phyloP scores from a whole-genome alignment of 495 filamentous ascomycete genomes.

The Lasiosphaeria ovina region DNA sequence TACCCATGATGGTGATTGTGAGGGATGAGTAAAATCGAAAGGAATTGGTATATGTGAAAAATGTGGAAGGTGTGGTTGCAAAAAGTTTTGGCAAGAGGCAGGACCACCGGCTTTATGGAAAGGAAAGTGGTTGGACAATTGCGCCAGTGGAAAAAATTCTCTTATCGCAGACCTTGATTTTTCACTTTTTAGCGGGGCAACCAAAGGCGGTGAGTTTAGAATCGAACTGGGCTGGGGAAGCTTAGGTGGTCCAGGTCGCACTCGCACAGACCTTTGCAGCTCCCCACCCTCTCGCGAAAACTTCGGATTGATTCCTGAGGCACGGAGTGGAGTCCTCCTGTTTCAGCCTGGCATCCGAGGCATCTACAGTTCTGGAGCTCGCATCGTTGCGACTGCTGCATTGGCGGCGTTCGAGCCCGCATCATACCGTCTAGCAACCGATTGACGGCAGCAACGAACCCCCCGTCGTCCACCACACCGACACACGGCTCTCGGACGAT shows the following conservation, averaged over 20 bases:
- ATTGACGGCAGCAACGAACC: neutral
- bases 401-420: neutral
- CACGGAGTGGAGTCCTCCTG: neutral
- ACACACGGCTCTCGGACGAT: slow-evolving; percentile 2
- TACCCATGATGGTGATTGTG: slow-evolving; percentile 48
- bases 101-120: slow-evolving; percentile 21
- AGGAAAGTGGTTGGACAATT: slow-evolving; percentile 27
- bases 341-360: neutral
- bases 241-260: neutral
- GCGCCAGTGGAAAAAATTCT: slow-evolving; percentile 12
- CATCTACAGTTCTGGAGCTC: neutral
- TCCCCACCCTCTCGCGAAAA: neutral
- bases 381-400: neutral
- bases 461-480: neutral
- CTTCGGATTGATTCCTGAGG: too few species aligned
- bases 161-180: slow-evolving; percentile 20
- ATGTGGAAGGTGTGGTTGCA: slow-evolving; percentile 6
- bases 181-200: slow-evolving; percentile 20
- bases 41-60: slow-evolving; percentile 25
- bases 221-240: neutral
- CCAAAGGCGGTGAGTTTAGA: slow-evolving; percentile 10
- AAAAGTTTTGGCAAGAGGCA: slow-evolving; percentile 17
- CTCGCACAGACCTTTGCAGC: neutral
- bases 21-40: slow-evolving; percentile 7
- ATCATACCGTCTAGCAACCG: neutral